Conservation (phyloP, 768 basidiomycete genomes). For the Sporobolomyces phaffii region DNA sequence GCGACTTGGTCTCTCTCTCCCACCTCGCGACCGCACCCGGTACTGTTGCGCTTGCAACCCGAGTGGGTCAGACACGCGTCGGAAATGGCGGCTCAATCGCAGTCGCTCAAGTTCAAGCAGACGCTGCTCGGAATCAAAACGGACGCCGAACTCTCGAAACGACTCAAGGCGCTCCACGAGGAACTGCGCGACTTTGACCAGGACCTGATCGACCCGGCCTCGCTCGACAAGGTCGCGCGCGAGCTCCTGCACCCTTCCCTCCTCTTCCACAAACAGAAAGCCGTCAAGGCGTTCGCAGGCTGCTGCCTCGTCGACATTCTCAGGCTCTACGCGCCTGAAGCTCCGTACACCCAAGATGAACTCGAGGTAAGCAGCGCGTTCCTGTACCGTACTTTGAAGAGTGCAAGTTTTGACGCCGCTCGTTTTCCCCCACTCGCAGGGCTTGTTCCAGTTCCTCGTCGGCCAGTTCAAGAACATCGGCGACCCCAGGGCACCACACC, state of each 20-base stretch:
- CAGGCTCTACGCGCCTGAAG: conserved; percentile 89
- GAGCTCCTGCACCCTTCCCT: conserved; percentile 75
- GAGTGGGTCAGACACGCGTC: no score
- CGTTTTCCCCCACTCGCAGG: conserved; percentile 51
- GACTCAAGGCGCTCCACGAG: conserved; percentile 46
- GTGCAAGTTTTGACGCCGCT: no score
- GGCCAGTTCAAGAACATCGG: conserved; percentile 57
- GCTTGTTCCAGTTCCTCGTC: conserved; percentile 96
- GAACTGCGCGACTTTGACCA: conserved; percentile 74
- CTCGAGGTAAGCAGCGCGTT: conserved; percentile 51
- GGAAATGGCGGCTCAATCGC: background rate
- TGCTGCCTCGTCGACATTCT: conserved; percentile 93
- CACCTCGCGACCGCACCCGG: no score
- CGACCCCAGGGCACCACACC: conserved; percentile 58
- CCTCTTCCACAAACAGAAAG: conserved; percentile 87
- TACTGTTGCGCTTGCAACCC: no score
- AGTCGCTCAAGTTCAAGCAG: conserved; percentile 10
- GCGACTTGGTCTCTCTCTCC: no score
- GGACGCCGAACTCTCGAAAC: conserved; percentile 19
- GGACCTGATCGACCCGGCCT: conserved; percentile 68
- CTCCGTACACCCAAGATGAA: conserved; percentile 82
- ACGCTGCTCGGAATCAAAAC: conserved; percentile 9
- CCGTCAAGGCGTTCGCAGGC: conserved; percentile 88
- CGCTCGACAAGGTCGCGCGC: conserved; percentile 63
- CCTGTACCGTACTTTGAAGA: no score